Evolutionary conservation across 768 basidiomycete species (phyloP).

Genomic region (Leccinum variicolor): DNA sequence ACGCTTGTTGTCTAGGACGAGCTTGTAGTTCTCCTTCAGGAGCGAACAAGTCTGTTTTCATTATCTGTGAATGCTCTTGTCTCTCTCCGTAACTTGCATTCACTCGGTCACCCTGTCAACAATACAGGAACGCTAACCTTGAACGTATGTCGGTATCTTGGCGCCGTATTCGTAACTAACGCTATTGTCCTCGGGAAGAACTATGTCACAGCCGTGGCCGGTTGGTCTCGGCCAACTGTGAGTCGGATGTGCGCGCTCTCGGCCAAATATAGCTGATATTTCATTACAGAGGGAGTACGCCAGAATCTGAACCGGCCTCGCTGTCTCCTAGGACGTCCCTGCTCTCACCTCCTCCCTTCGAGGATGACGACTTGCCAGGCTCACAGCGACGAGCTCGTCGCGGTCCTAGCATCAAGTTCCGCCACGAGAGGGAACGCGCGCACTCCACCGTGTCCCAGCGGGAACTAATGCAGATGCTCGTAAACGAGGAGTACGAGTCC

Average conservation of each 20-base stretch:
- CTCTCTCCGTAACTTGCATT: background rate
- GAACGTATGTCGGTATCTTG: conserved; percentile 6
- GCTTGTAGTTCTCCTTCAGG: background rate
- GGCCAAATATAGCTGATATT: background rate
- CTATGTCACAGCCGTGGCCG: conserved; percentile 28
- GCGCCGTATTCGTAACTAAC: conserved; percentile 5
- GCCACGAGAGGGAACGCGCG: conserved; percentile 32
- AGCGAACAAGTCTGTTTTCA: conserved; percentile 5
- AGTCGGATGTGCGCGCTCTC: conserved; percentile 7
- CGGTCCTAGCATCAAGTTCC: conserved; percentile 32
- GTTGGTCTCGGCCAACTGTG: conserved; percentile 15
- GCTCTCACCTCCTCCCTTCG: conserved; percentile 25
- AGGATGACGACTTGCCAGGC: background rate
- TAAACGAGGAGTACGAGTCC: conserved; percentile 40
- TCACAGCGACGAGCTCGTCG: conserved; percentile 12
- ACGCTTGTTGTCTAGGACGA: conserved; percentile 15
- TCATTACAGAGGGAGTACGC: conserved; percentile 9
- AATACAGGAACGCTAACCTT: background rate
- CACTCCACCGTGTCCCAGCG: conserved; percentile 29
- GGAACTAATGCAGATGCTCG: conserved; percentile 33
- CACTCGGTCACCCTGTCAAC: background rate
- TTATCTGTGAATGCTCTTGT: conserved; percentile 4
- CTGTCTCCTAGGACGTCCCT: conserved; percentile 28
- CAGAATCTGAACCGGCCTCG: conserved; percentile 28
- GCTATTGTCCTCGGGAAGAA: background rate